Percentiles rank a stretch among this genome's conserved stretches.
Conservation (phyloP, 2,329 filamentous ascomycete species). For the Sporothrix euskadiensis region DNA sequence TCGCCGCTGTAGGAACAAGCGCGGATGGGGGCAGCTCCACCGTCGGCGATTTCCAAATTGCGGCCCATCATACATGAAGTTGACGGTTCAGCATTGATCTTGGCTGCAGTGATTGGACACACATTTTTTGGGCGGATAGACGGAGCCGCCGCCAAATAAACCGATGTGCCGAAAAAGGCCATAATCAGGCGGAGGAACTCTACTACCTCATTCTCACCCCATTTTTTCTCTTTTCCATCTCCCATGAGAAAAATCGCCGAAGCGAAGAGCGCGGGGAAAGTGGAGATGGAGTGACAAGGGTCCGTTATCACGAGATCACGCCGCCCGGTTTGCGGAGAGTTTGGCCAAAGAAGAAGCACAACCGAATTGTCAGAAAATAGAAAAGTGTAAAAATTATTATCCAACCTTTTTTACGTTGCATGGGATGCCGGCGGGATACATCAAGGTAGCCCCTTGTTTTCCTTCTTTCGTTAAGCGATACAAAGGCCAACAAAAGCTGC, state of each 20-base stretch:
- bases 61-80: background rate
- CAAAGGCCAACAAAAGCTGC: background rate
- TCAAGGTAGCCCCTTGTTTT: background rate
- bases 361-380: background rate
- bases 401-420: no score
- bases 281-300: background rate
- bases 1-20: background rate
- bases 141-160: background rate
- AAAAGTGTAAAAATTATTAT: background rate
- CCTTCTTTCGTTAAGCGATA: background rate
- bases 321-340: background rate
- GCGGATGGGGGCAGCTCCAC: background rate
- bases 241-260: background rate
- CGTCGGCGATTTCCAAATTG: background rate
- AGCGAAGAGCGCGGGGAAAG: conserved; percentile 5
- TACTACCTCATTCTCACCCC: background rate
- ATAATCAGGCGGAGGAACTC: background rate
- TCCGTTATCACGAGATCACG: background rate
- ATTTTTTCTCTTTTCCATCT: background rate
- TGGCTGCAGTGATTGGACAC: background rate
- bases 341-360: background rate
- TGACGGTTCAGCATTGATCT: background rate
- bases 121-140: background rate
- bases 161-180: background rate
- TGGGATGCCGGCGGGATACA: background rate